Evolutionary conservation across 2,329 filamentous ascomycete genomes (phyloP), one percentile per base, ranked within the genome.

Genomic region (Sclerotinia sclerotiorum): DNA sequence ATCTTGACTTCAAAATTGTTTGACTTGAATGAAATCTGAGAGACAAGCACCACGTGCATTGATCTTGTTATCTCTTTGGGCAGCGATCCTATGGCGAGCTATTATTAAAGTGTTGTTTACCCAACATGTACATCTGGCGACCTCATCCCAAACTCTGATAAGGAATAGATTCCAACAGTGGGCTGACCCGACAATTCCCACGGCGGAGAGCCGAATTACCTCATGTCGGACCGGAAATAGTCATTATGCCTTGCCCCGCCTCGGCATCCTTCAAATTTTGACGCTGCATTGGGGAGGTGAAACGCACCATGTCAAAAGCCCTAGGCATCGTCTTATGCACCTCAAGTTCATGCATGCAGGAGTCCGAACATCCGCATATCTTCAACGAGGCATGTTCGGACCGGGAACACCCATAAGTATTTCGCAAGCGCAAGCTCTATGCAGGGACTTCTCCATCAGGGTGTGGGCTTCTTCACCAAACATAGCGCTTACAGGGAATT

Each of bases 181-280:
- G 46, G 46, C 21, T 51, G 49, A 52, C 60, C 46, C 60, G 60
- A 63, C 15, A 21, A 39, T 24, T 11, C 27, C 39, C 17, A 63
- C 2, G 32, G 11, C 11, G 44, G 29, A 51, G 15, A 39, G 46
- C 46, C 60, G 46, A 51, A 63, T 63, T 51, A 51, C 29, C 46
- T 51, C 21, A 63, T 27, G 8, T 52, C 60, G 60, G 46, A 51
- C 46, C 46, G 46, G 46, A 11, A 51, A 27, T 2, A 51, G 46
- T 46, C 46, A 60, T 27, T 10, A 15, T 39, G 32, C 46, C 46
- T 21, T 51, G 24, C 11, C 15, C 27, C 39, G 46, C 39, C 46
- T 63, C 60, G 46, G 60, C 58, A 27, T 51, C 46, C 60, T 51
- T 39, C n/a, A 7, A 42, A 10, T 8, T 63, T 63, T 51, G 32